Base-by-base conservation (phyloP, 2,329 filamentous ascomycete species). In the Hypoxylon sp. region DNA sequence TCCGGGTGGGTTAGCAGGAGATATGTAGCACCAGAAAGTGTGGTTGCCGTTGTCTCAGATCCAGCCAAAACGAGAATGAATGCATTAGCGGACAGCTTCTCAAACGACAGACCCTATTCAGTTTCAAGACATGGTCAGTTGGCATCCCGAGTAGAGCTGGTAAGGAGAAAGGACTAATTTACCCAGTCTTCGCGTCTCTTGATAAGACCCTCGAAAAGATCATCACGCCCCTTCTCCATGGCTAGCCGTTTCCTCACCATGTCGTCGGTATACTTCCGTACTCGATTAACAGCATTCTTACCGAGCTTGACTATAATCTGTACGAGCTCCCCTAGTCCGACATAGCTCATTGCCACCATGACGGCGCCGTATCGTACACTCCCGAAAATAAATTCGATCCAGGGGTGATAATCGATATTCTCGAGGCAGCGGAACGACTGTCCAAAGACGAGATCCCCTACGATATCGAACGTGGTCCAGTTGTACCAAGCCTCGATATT, bases 361-460 rank as follows among this genome's bases (percentile, higher is more conserved):
- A 69, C 27, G 5, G 74, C 69, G 11, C 74, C 71, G 27, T 72
- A 69, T 27, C 60, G 68, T 2, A 79, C 62, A 48, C 73, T 75
- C 14, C 71, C 62, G 16, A 77, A 67, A 16, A 81, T 76, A 14
- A 75, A 71, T 0, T 74, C 68, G 21, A 76, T 72, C 78, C 78
- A 81, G 52, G 76, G 76, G 29, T 76, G 73, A 19, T 72, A 72
- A 23, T 66, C 39, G 63, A 74, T 71, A 37, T 72, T 71, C 39
- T 78, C 67, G 5, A 81, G 73, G 58, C 76, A 78, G 5, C 73
- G 71, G 69, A 82, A 83, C 0, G 79, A 78, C 61, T 83, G 78
- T 0, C 81, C 82, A 67, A 84, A 84, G 0, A 75, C 74, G 23
- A 76, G 72, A 50, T 69, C 63, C 11, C 74, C 73, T 0, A 76